Conservation (phyloP, 2,329 filamentous ascomycete species). For the Hypocreales sp. region DNA sequence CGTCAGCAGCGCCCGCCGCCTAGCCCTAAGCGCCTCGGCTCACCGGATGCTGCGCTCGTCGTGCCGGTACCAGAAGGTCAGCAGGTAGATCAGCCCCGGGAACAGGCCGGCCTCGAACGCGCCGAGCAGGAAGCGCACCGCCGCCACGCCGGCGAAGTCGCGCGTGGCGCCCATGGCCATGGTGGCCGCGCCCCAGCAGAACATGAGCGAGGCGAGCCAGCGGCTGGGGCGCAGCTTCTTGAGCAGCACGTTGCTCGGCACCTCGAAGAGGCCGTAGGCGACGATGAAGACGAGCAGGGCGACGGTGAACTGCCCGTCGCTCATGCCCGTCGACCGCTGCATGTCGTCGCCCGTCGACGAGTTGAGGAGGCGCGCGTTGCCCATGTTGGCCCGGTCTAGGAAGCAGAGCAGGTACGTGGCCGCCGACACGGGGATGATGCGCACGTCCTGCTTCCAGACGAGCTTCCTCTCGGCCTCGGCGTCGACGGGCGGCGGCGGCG, state of each 20-base stretch:
- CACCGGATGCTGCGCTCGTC: conserved; percentile 45
- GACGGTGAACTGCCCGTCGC: conserved; percentile 41
- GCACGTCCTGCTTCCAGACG: conserved; percentile 43
- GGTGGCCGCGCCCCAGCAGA: conserved; percentile 51
- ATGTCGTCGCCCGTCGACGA: conserved; percentile 52
- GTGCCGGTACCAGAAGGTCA: conserved; percentile 62
- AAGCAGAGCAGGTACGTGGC: conserved; percentile 52
- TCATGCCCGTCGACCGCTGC: conserved; percentile 45
- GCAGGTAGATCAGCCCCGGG: conserved; percentile 40
- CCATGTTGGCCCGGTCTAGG: conserved; percentile 40
- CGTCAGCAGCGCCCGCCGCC: too few species aligned
- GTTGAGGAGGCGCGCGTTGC: too few species aligned
- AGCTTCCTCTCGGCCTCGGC: conserved; percentile 19
- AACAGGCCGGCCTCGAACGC: conserved; percentile 58
- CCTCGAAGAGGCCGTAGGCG: conserved; percentile 44
- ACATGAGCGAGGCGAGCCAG: conserved; percentile 52
- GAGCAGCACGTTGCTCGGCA: conserved; percentile 51
- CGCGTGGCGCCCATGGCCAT: conserved; percentile 49
- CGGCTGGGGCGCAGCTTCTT: conserved; percentile 46
- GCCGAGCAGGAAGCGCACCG: conserved; percentile 52
- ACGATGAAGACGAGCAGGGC: conserved; percentile 46
- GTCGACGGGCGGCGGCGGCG: neutral
- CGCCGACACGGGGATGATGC: conserved; percentile 48
- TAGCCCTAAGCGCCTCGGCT: too few species aligned
- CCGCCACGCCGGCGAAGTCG: conserved; percentile 47